These are phyloP conservation scores for Puccinia sorghi DNA, from an alignment of 1,284 basidiomycete genomes.

Conservation along the genomic window DNA sequence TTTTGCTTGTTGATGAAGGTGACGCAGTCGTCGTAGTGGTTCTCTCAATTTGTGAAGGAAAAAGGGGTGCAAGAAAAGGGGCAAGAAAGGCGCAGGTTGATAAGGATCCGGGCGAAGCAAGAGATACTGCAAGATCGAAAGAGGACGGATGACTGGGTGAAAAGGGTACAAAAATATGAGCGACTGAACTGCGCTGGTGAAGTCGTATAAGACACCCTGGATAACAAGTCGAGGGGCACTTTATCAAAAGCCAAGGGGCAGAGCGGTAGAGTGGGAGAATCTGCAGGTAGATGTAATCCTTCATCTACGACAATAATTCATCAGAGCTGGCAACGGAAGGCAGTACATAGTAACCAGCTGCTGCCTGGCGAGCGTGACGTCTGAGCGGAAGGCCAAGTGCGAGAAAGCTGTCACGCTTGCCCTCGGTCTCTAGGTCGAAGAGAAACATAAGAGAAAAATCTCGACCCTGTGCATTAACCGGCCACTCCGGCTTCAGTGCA, in stretches of 20 bases:
- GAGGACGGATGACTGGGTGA: not conserved
- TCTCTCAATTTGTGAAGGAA: too few species aligned
- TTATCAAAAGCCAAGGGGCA: not conserved
- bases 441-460: too few species aligned
- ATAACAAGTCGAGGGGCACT: constrained; percentile 14
- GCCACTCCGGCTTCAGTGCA: not conserved
- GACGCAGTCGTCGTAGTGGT: too few species aligned
- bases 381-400: not conserved
- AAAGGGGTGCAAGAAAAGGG: constrained; percentile 22
- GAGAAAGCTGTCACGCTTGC: not conserved
- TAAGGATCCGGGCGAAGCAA: not conserved
- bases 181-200: constrained; percentile 10
- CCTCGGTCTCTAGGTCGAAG: constrained; percentile 2
- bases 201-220: constrained; percentile 15
- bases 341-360: constrained; percentile 8
- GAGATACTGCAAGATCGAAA: constrained; percentile 1
- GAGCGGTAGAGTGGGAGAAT: constrained; percentile 5
- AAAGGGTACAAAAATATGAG: constrained; percentile 2
- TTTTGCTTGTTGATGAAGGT: too few species aligned
- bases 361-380: not conserved
- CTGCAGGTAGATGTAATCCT: too few species aligned
- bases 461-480: too few species aligned
- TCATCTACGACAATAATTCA: too few species aligned
- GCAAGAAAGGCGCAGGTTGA: not conserved
- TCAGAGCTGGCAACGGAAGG: constrained; percentile 11